Percentiles rank a stretch among this genome's conserved stretches.
phyloP scores from a whole-genome alignment of 441 rosid genomes.

The Omphalea diandra region DNA sequence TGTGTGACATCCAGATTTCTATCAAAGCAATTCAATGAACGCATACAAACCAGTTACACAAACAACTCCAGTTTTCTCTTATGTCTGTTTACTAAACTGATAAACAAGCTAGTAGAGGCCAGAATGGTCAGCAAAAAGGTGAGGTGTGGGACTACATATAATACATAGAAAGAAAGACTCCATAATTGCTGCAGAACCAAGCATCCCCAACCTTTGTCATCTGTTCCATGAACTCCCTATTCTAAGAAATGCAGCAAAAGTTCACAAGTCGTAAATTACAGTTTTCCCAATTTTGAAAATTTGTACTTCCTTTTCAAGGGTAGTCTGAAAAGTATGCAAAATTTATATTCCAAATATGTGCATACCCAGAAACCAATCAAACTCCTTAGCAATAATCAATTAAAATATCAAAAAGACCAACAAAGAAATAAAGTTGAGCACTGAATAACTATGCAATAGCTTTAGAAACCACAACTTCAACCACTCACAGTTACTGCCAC shows the following conservation, averaged over 20 bases:
- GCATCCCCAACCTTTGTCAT: not conserved
- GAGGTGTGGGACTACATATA: not conserved
- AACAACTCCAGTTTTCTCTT: constrained; percentile 4
- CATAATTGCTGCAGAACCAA: not conserved
- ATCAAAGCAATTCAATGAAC: not conserved
- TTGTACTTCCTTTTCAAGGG: not conserved
- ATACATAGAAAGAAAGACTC: not conserved
- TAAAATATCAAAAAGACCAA: not conserved
- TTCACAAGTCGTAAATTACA: not conserved
- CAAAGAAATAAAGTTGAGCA: not conserved
- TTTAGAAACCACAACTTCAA: not conserved
- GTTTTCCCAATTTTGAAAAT: not conserved
- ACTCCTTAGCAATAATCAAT: not conserved
- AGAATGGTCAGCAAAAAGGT: not conserved
- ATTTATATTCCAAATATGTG: not conserved
- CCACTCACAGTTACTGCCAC: constrained; percentile 1
- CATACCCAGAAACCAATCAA: not conserved
- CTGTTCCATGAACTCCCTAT: not conserved
- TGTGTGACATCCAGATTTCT: not conserved
- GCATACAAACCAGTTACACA: not conserved
- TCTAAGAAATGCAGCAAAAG: constrained; percentile 9
- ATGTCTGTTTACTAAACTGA: not conserved
- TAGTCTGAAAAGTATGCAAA: too few species aligned
- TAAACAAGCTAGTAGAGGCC: constrained; percentile 2
- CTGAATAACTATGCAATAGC: not conserved